Conservation (phyloP, 495 filamentous ascomycete genomes). For the Extremus antarcticus region DNA sequence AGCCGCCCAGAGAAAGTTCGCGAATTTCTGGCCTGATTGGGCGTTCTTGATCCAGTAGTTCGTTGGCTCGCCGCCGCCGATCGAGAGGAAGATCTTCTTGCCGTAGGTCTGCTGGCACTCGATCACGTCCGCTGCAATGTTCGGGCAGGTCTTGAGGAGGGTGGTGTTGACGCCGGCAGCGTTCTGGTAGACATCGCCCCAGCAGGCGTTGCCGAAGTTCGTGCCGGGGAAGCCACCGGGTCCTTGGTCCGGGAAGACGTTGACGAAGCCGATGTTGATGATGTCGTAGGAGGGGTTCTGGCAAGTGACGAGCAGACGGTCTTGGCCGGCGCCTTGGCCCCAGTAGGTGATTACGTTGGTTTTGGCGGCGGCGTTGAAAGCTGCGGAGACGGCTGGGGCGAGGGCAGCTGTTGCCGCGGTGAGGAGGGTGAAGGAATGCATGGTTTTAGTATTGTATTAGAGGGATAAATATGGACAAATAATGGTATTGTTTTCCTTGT, state of each 20-base stretch:
- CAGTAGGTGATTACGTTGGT: conserved; percentile 46
- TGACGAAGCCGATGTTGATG: conserved; percentile 56
- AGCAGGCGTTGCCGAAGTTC: conserved; percentile 60
- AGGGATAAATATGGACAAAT: neutral
- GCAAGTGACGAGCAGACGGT: conserved; percentile 46
- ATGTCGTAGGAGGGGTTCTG: conserved; percentile 50
- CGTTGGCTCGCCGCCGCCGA: conserved; percentile 28
- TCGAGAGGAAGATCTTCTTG: conserved; percentile 32
- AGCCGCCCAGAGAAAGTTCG: conserved; percentile 51
- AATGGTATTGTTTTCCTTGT: neutral
- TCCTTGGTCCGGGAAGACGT: conserved; percentile 47
- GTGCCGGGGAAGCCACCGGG: conserved; percentile 45
- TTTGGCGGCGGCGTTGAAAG: conserved; percentile 22
- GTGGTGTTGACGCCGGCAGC: conserved; percentile 19
- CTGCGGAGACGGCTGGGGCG: conserved; percentile 12
- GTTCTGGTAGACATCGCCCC: conserved; percentile 27
- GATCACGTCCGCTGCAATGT: conserved; percentile 27
- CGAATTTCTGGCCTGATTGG: conserved; percentile 37
- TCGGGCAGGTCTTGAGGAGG: conserved; percentile 28
- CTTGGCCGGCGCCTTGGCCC: conserved; percentile 39
- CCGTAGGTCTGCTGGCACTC: conserved; percentile 28
- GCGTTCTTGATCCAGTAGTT: conserved; percentile 30
- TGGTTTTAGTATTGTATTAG: neutral
- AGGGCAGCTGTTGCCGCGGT: conserved; percentile 5
- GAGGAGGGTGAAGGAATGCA: conserved; percentile 11